A percentile compares a stretch with the other conserved stretches of the same genome.
phyloP scores from a whole-genome alignment of 2,329 filamentous ascomycete species.

The Fusarium circinatum region DNA sequence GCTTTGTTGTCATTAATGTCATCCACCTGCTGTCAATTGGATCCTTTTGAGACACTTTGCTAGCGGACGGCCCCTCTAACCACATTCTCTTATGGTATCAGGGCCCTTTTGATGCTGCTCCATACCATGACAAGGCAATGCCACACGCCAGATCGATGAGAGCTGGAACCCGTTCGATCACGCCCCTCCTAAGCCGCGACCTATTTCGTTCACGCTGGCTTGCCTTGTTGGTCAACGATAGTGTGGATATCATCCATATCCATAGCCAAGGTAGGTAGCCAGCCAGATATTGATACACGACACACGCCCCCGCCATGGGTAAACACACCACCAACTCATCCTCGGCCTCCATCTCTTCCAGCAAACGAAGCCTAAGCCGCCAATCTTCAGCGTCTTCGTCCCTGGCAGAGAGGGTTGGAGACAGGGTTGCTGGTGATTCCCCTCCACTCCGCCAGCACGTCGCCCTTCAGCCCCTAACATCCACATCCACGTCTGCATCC shows the following conservation, averaged over 20 bases:
- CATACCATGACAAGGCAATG: slow-evolving; percentile 16
- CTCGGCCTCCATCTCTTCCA: slow-evolving; percentile 23
- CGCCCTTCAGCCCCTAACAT: slow-evolving; percentile 47
- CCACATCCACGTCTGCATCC: slow-evolving; percentile 38
- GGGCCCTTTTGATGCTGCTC: slow-evolving; percentile 10
- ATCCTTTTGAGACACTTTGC: background rate
- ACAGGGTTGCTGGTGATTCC: slow-evolving; percentile 44
- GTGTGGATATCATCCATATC: background rate
- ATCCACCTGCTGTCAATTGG: background rate
- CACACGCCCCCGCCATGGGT: slow-evolving; percentile 43
- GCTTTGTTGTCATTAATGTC: background rate
- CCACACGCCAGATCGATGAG: slow-evolving; percentile 15
- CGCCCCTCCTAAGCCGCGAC: slow-evolving; percentile 8
- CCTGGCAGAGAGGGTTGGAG: slow-evolving; percentile 30
- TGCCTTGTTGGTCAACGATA: slow-evolving; percentile 2
- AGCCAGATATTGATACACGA: slow-evolving; percentile 9
- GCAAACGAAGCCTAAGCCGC: slow-evolving; percentile 37
- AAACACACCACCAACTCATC: slow-evolving; percentile 34
- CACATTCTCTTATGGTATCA: background rate
- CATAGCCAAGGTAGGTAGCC: background rate
- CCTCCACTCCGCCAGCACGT: slow-evolving; percentile 44
- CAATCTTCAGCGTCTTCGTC: slow-evolving; percentile 39
- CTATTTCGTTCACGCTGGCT: slow-evolving; percentile 1
- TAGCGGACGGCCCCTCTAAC: background rate
- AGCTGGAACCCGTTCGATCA: slow-evolving; percentile 22